Evolutionary conservation across 257 asterid species (phyloP).

Genomic region (Knoxia roxburghii): DNA sequence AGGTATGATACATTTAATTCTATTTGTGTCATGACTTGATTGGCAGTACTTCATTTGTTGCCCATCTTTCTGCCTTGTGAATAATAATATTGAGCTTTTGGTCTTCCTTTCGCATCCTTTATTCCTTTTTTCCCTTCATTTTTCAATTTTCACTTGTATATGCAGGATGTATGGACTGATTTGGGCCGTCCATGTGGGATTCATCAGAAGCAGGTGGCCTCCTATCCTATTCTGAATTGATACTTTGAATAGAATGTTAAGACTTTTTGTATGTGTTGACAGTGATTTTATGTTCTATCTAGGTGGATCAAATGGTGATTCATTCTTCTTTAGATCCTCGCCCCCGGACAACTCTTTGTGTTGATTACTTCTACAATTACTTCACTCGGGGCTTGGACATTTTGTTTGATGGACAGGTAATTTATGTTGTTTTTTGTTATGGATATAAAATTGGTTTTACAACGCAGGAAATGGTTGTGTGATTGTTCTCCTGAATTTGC

Average conservation of each 20-base stretch:
- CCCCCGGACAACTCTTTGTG: constrained; percentile 67
- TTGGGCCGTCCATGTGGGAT: constrained; percentile 84
- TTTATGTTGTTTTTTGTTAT: neutral
- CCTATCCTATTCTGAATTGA: neutral
- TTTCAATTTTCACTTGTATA: constrained; percentile 12
- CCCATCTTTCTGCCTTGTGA: neutral
- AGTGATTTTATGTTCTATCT: constrained; percentile 19
- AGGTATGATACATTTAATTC: constrained; percentile 32
- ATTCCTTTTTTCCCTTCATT: neutral
- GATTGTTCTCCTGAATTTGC: constrained; percentile 19
- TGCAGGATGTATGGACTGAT: constrained; percentile 87
- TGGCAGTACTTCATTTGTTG: neutral
- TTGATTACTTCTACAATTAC: constrained; percentile 75
- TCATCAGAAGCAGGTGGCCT: constrained; percentile 67
- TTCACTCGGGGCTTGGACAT: constrained; percentile 75
- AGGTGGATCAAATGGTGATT: constrained; percentile 90
- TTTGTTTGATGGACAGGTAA: constrained; percentile 77
- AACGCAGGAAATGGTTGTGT: neutral
- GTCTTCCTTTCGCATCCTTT: neutral
- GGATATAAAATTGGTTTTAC: neutral
- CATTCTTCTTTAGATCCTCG: constrained; percentile 80
- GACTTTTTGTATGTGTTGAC: neutral
- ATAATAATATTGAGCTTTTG: neutral
- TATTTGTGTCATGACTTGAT: constrained; percentile 2
- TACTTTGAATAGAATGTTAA: neutral